Evolutionary conservation across 1,284 basidiomycete genomes (phyloP).

Genomic region (Phenoliferia sp.): DNA sequence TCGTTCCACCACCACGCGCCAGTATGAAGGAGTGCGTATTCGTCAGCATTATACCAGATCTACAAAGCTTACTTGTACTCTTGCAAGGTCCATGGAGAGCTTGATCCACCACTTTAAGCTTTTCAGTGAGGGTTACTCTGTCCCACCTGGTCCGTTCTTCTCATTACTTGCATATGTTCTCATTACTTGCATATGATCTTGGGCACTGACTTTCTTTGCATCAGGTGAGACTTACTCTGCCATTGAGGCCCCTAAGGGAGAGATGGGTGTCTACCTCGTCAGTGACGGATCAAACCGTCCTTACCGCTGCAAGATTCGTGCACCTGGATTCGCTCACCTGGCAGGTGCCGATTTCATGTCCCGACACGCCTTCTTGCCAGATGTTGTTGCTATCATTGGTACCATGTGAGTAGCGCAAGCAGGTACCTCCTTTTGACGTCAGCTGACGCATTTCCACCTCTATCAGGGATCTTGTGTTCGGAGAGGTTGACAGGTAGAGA

Average conservation of each 20-base stretch:
- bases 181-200: neutral
- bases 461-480: conserved; percentile 62
- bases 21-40: conserved; percentile 95
- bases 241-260: conserved; percentile 97
- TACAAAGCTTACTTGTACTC: neutral
- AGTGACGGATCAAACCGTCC: conserved; percentile 89
- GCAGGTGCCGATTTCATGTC: conserved; percentile 93
- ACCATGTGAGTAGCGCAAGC: conserved; percentile 61
- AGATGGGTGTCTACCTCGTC: conserved; percentile 92
- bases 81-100: conserved; percentile 51
- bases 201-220: neutral
- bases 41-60: neutral
- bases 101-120: conserved; percentile 97
- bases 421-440: neutral
- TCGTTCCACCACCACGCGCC: conserved; percentile 92
- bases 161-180: neutral
- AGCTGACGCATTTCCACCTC: neutral
- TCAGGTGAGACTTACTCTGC: conserved; percentile 89
- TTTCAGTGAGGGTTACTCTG: conserved; percentile 94
- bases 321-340: conserved; percentile 83
- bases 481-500: conserved; percentile 51
- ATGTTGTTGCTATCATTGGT: conserved; percentile 88
- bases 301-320: conserved; percentile 90
- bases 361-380: conserved; percentile 76
- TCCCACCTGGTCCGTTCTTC: conserved; percentile 61